Conservation (phyloP, 2,329 filamentous ascomycete genomes). For the Colletotrichum sidae region DNA sequence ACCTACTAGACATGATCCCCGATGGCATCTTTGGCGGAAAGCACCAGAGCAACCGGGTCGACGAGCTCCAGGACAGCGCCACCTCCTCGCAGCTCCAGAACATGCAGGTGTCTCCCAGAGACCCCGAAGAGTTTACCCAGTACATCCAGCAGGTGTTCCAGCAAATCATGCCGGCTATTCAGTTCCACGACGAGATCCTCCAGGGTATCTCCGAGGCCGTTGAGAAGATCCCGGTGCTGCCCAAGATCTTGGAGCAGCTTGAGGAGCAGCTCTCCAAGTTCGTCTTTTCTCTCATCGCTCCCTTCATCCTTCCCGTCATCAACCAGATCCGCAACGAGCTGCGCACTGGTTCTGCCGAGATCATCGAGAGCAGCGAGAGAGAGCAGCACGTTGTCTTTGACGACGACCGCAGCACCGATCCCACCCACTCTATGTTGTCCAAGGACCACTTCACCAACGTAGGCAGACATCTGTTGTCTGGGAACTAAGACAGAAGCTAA, state of each 20-base stretch:
- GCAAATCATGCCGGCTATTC: conserved; percentile 88
- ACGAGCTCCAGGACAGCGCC: conserved; percentile 83
- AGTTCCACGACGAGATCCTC: conserved; percentile 92
- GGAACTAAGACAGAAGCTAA: conserved; percentile 9
- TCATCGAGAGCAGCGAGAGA: conserved; percentile 85
- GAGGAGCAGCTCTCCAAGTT: conserved; percentile 90
- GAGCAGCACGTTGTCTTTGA: conserved; percentile 90
- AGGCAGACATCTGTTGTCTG: conserved; percentile 41
- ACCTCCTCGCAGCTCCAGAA: conserved; percentile 80
- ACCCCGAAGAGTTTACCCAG: conserved; percentile 86
- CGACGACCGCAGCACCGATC: conserved; percentile 80
- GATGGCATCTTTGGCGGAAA: conserved; percentile 81
- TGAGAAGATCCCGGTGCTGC: conserved; percentile 86
- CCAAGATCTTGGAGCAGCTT: conserved; percentile 86
- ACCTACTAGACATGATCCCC: conserved; percentile 85
- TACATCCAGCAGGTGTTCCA: conserved; percentile 79
- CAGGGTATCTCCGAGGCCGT: conserved; percentile 81
- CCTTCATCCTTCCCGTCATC: conserved; percentile 88
- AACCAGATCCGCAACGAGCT: conserved; percentile 89
- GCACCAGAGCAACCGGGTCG: conserved; percentile 79
- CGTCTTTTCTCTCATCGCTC: conserved; percentile 91
- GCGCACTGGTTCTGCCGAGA: conserved; percentile 84
- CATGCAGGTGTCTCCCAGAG: conserved; percentile 77
- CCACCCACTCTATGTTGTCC: conserved; percentile 94
- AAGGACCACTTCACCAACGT: conserved; percentile 95